These are phyloP conservation scores for Fusarium subtropicale DNA, from an alignment of 2,329 filamentous ascomycete genomes.

Conservation along the genomic window DNA sequence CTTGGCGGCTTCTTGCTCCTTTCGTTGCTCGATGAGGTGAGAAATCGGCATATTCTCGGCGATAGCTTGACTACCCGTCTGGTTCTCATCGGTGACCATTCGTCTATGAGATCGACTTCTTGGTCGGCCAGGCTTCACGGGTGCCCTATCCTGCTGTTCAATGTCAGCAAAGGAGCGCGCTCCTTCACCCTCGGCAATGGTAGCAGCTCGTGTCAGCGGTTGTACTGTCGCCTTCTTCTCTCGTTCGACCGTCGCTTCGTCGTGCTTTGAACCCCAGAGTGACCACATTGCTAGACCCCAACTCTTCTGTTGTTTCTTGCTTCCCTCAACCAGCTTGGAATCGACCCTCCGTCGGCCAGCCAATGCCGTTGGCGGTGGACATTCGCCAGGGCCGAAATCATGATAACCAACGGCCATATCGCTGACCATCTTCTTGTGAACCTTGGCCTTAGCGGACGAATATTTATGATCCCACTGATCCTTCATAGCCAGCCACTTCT, in stretches of 20 bases:
- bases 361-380: slow-evolving; percentile 84
- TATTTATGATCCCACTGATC: slow-evolving; percentile 79
- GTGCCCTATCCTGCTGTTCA: slow-evolving; percentile 52
- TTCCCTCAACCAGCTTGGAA: slow-evolving; percentile 56
- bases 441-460: slow-evolving; percentile 72
- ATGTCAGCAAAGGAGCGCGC: slow-evolving; percentile 57
- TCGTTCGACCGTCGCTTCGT: slow-evolving; percentile 75
- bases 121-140: slow-evolving; percentile 37
- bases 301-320: slow-evolving; percentile 71
- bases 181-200: slow-evolving; percentile 57
- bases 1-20: slow-evolving; percentile 54
- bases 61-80: slow-evolving; percentile 52
- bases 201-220: slow-evolving; percentile 49
- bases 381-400: slow-evolving; percentile 76
- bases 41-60: slow-evolving; percentile 58
- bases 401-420: slow-evolving; percentile 80
- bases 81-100: slow-evolving; percentile 64
- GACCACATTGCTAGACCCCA: slow-evolving; percentile 86
- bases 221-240: slow-evolving; percentile 64
- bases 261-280: slow-evolving; percentile 89
- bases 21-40: slow-evolving; percentile 57
- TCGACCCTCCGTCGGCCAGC: slow-evolving; percentile 72
- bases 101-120: slow-evolving; percentile 59
- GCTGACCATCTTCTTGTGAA: slow-evolving; percentile 78
- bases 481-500: slow-evolving; percentile 85